Conservation (phyloP, 2,329 filamentous ascomycete species). For the Venturia effusa region DNA sequence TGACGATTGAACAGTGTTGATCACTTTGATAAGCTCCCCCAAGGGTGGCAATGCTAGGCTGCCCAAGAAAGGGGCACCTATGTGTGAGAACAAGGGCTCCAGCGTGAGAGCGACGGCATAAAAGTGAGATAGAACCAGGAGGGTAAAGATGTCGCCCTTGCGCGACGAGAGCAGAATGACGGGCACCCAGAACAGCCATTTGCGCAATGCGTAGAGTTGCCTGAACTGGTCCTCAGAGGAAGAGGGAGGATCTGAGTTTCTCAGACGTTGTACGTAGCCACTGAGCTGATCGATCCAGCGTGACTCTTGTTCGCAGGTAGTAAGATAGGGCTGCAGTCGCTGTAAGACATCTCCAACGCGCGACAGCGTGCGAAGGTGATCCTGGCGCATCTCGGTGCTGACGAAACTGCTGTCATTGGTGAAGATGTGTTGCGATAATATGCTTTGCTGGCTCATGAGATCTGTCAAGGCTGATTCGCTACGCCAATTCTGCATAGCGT, state of each 20-base stretch:
- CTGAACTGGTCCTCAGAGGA: constrained; percentile 75
- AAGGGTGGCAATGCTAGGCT: constrained; percentile 65
- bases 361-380: constrained; percentile 40
- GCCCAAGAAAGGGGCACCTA: constrained; percentile 70
- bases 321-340: constrained; percentile 32
- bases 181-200: constrained; percentile 95
- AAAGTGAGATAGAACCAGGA: constrained; percentile 81
- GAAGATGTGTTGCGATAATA: constrained; percentile 24
- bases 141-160: constrained; percentile 62
- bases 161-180: constrained; percentile 71
- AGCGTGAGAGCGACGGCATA: constrained; percentile 81
- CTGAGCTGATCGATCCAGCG: constrained; percentile 39
- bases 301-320: constrained; percentile 33
- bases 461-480: constrained; percentile 78
- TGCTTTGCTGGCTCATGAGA: constrained; percentile 66
- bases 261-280: constrained; percentile 35
- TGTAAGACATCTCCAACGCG: constrained; percentile 32
- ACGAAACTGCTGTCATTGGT: constrained; percentile 56
- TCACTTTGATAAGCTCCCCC: constrained; percentile 71
- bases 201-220: constrained; percentile 74
- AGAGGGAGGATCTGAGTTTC: constrained; percentile 29
- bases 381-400: constrained; percentile 43
- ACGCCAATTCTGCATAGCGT: constrained; percentile 85
- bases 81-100: constrained; percentile 84
- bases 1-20: constrained; percentile 51